phyloP scores from a whole-genome alignment of 208 protist genomes.

The Crithidia brevicula region DNA sequence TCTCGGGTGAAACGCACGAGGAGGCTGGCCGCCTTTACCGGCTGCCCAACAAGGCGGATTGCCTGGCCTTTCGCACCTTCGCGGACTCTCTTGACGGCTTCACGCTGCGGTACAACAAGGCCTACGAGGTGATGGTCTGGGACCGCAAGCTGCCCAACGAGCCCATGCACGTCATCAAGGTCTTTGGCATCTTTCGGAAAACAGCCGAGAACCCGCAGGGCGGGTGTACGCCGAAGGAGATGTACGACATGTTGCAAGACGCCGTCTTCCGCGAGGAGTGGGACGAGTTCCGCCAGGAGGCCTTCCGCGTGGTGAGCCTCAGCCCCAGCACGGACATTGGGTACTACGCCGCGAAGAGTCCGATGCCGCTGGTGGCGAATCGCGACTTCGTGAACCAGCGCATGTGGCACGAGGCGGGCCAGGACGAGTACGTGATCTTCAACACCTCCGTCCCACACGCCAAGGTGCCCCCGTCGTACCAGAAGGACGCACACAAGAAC shows the following conservation, averaged over 20 bases:
- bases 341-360: conserved; percentile 90
- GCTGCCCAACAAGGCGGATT: conserved; percentile 64
- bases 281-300: conserved; percentile 77
- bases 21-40: conserved; percentile 57
- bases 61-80: conserved; percentile 65
- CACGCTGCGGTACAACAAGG: conserved; percentile 47
- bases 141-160: conserved; percentile 70
- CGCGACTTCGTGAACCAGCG: conserved; percentile 94
- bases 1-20: conserved; percentile 46
- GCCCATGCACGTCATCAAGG: conserved; percentile 82
- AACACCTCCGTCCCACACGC: conserved; percentile 86
- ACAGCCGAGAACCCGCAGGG: conserved; percentile 35
- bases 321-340: conserved; percentile 85
- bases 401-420: conserved; percentile 75
- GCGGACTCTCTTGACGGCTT: conserved; percentile 85
- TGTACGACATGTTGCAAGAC: conserved; percentile 91
- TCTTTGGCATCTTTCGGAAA: conserved; percentile 71
- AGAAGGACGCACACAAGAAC: conserved; percentile 49
- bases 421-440: conserved; percentile 87
- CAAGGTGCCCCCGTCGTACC: conserved; percentile 52
- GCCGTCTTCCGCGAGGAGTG: conserved; percentile 77
- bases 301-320: conserved; percentile 72
- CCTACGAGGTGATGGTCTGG: conserved; percentile 70
- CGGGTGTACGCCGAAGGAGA: conserved; percentile 33
- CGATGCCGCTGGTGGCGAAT: conserved; percentile 66